These are phyloP conservation scores for Saxophila tyrrhenica DNA, from an alignment of 495 filamentous ascomycete species.

Conservation along the genomic window DNA sequence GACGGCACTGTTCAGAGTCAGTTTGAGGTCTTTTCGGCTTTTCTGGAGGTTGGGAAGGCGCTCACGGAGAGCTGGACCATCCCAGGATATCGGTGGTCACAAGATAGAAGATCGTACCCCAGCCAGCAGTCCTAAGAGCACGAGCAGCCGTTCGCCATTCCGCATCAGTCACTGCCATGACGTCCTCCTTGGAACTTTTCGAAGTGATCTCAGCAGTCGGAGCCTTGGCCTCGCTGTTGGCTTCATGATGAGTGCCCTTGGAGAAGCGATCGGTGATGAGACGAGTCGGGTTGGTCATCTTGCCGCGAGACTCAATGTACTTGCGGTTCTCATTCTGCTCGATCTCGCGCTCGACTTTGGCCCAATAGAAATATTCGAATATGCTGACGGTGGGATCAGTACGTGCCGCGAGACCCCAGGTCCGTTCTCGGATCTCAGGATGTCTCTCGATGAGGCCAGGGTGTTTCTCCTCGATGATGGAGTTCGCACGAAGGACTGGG, in stretches of 20 bases:
- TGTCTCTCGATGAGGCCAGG: neutral
- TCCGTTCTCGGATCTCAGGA: constrained; percentile 9
- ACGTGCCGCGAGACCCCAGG: constrained; percentile 25
- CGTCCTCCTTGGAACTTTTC: neutral
- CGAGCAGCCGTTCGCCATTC: constrained; percentile 39
- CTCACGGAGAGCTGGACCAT: constrained; percentile 26
- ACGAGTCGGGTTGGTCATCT: neutral
- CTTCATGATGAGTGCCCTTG: neutral
- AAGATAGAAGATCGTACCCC: constrained; percentile 45
- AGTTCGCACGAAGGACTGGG: neutral
- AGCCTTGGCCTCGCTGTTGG: neutral
- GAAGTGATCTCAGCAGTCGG: neutral
- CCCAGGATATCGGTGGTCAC: constrained; percentile 57
- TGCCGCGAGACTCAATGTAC: constrained; percentile 1
- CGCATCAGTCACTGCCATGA: constrained; percentile 18
- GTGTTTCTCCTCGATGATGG: neutral
- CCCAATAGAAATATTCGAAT: constrained; percentile 43
- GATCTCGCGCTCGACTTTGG: constrained; percentile 31
- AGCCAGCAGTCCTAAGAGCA: constrained; percentile 35
- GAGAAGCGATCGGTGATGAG: neutral
- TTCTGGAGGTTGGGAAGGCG: neutral
- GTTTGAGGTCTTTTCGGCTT: too few species aligned
- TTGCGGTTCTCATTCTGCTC: constrained; percentile 4
- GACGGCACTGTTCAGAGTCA: neutral
- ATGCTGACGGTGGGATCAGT: constrained; percentile 19